Conservation (phyloP, 176 grass and related monocot species). For the Eleusine indica region DNA sequence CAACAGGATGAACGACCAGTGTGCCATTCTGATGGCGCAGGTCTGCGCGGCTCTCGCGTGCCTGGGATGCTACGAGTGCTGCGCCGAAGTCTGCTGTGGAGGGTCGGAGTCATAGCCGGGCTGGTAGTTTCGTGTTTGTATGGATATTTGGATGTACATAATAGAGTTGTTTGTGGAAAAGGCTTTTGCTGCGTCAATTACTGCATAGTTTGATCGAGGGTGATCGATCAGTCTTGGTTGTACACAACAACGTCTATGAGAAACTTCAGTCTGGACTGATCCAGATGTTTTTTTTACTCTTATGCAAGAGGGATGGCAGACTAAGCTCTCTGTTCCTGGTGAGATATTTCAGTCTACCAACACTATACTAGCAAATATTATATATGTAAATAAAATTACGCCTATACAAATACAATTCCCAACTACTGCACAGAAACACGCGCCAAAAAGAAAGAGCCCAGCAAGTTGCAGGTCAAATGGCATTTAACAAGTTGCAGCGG, state of each 20-base stretch:
- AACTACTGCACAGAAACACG: background rate
- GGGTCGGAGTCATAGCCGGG: constrained; percentile 46
- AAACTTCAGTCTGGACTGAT: background rate
- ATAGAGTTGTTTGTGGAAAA: background rate
- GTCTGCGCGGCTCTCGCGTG: constrained; percentile 65
- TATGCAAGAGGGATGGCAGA: background rate
- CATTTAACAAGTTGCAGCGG: background rate
- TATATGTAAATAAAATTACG: background rate
- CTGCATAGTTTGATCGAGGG: constrained; percentile 30
- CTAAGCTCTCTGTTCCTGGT: background rate
- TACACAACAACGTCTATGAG: background rate
- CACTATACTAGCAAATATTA: background rate
- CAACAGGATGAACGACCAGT: constrained; percentile 75
- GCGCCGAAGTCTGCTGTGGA: constrained; percentile 59
- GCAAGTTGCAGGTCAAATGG: background rate
- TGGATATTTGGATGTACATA: constrained; percentile 47
- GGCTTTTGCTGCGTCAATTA: background rate
- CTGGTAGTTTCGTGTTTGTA: constrained; percentile 15
- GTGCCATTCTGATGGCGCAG: constrained; percentile 63
- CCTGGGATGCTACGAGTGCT: constrained; percentile 88
- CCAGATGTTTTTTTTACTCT: background rate
- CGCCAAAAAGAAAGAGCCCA: background rate
- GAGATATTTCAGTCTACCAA: background rate
- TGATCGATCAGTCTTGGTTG: constrained; percentile 34
- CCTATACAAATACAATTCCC: background rate